Conservation (phyloP, 371 early-diverging fungal genomes). For the Mucor racemosus region DNA sequence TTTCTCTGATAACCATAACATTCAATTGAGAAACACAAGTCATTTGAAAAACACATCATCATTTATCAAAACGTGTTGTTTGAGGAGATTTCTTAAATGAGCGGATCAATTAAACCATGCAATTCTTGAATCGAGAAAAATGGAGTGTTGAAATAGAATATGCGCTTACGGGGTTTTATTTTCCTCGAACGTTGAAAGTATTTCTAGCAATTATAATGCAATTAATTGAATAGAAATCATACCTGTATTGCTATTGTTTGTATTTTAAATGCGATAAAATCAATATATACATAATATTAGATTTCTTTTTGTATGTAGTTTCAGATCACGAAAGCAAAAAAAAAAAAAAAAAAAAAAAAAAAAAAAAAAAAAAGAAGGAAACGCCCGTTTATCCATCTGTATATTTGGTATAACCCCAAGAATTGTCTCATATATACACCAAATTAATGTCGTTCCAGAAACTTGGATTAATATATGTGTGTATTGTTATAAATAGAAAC, state of each 20-base stretch:
- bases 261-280: no score
- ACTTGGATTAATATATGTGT: neutral
- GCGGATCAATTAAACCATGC: neutral
- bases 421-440: neutral
- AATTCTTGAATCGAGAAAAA: neutral
- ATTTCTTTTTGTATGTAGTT: no score
- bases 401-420: neutral
- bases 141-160: no score
- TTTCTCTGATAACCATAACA: neutral
- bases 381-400: neutral
- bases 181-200: no score
- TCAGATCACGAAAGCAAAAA: no score
- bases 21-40: neutral
- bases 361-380: neutral
- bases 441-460: neutral
- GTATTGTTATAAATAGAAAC: neutral
- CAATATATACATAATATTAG: no score
- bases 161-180: no score
- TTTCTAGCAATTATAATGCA: neutral
- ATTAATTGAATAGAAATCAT: neutral
- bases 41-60: neutral
- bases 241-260: no score
- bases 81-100: neutral
- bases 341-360: neutral
- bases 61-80: neutral